Base-by-base conservation (phyloP, 2,329 filamentous ascomycete species). In the Ceratocystis cacaofunesta region DNA sequence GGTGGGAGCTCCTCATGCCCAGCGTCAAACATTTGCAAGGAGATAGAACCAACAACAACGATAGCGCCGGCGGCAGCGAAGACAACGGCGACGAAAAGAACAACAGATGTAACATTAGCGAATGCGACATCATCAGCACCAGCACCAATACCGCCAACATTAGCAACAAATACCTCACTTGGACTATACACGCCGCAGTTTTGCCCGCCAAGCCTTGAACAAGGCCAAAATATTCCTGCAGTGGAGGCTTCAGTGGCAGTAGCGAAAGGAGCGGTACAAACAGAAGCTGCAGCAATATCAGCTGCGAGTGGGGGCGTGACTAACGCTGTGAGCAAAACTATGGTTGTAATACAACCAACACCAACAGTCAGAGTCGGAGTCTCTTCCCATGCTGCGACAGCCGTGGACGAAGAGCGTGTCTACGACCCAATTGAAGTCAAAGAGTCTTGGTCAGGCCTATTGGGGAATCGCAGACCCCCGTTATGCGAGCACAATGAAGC, bases 401-500 rank as follows among this genome's bases (percentile, higher is more conserved):
- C 25, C 10, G 28, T 19, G 5, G 28, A 55, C 44, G 48, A 55
- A 17, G 32, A 44, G 25, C 46, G 44, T 43, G 78, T 83, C 1
- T 79, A 87, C 68, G 88, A 92, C 70, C 86, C 87, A 0, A 84
- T 90, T 62, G 79, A 83, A 68, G 82, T 82, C 58, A 92, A 90
- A 73, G 87, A 94, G 71, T 87, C 87, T 25, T 97, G 94, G 94
- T 86, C 85, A 3, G 91, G 87, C 72, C 79, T 97, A 15, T 86
- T 97, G 68, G 83, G 86, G 17, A 90, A 87, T 73, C 85, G 88
- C 66, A 77, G 83, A 1, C 79, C 84, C 0, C 94, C 94, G 0
- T 82, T 82, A 66, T 99, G 94, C 72, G 91, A 96, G 61, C 94
- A 99, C 72, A 80, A 85, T 64, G 92, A 97, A 70, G 88, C 89